These are phyloP conservation scores for Solanum bukasovii DNA, from an alignment of 257 asterid species.

Conservation along the genomic window DNA sequence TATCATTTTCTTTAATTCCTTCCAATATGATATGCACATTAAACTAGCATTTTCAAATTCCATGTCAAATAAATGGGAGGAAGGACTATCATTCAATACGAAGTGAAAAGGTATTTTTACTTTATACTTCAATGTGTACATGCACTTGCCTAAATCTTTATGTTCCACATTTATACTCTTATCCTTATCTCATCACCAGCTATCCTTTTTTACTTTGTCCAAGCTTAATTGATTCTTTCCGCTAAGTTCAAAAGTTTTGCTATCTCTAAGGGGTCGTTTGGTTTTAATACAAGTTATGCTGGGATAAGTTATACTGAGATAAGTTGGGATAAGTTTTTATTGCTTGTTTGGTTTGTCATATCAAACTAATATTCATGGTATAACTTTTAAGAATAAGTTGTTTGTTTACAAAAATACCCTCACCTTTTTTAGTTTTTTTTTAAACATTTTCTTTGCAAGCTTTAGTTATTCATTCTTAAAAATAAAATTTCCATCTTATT, in stretches of 20 bases:
- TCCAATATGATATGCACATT: neutral
- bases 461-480: too few relatives aligned
- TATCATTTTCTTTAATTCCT: neutral
- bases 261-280: neutral
- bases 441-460: too few relatives aligned
- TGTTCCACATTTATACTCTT: neutral
- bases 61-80: neutral
- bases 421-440: too few relatives aligned
- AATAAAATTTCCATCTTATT: too few relatives aligned
- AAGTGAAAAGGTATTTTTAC: neutral
- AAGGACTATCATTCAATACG: neutral
- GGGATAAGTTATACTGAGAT: too few relatives aligned
- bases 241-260: neutral
- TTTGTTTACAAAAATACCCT: too few relatives aligned
- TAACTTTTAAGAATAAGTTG: too few relatives aligned
- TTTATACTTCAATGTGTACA: neutral
- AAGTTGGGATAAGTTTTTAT: too few relatives aligned
- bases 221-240: neutral
- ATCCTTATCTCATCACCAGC: neutral
- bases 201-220: neutral
- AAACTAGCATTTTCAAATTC: neutral
- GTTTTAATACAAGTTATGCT: too few relatives aligned
- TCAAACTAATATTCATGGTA: too few relatives aligned
- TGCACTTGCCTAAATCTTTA: neutral
- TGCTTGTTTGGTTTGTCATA: too few relatives aligned